Evolutionary conservation across 2,329 filamentous ascomycete species (phyloP).

Genomic region (Aspergillus caelatus): DNA sequence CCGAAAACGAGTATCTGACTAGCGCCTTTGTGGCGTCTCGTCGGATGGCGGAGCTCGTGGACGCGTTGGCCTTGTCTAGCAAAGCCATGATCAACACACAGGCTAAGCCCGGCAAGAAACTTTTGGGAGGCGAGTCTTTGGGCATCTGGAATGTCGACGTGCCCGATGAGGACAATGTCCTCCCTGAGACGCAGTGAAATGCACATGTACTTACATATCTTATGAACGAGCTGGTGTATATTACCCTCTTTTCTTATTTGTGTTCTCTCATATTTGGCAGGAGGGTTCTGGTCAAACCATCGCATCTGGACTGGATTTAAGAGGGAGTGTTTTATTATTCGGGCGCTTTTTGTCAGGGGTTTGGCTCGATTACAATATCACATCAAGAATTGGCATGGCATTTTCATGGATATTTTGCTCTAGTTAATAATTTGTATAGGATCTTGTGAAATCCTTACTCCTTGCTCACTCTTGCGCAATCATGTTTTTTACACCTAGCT

Average conservation of each 20-base stretch:
- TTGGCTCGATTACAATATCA: constrained; percentile 1
- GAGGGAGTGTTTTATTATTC: background rate
- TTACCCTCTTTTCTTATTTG: constrained; percentile 4
- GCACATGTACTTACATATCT: constrained; percentile 7
- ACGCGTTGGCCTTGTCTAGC: constrained; percentile 75
- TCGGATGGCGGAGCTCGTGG: constrained; percentile 75
- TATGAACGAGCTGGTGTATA: background rate
- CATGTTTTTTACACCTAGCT: background rate
- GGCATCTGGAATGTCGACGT: constrained; percentile 43
- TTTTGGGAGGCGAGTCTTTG: constrained; percentile 37
- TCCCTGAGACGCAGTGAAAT: constrained; percentile 10
- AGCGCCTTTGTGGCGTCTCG: constrained; percentile 64
- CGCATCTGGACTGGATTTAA: background rate
- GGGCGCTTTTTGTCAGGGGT: background rate
- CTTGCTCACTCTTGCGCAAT: background rate
- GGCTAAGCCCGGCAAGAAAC: constrained; percentile 47
- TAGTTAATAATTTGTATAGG: background rate
- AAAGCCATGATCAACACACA: constrained; percentile 65
- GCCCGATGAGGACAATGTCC: constrained; percentile 26
- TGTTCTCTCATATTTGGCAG: background rate
- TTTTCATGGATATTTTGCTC: background rate
- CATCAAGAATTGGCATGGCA: background rate
- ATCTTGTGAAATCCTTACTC: background rate
- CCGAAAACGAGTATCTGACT: constrained; percentile 68
- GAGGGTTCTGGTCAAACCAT: constrained; percentile 1